Percentiles rank a stretch among this genome's conserved stretches.
phyloP scores from a whole-genome alignment of 2,329 filamentous ascomycete genomes.

The Macroventuria anomochaeta region DNA sequence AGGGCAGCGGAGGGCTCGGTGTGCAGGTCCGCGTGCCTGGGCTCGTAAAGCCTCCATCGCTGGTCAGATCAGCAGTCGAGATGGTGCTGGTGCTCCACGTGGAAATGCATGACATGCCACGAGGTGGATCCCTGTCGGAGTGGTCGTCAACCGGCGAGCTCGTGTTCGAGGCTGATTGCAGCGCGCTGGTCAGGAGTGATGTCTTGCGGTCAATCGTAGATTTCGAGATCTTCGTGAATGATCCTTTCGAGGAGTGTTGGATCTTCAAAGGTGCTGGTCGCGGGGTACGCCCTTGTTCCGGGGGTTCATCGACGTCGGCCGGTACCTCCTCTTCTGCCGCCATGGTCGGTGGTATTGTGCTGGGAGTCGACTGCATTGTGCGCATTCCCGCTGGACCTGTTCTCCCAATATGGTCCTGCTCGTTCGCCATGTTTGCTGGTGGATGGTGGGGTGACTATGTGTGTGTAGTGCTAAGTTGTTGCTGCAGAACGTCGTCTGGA shows the following conservation, averaged over 20 bases:
- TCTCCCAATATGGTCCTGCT: conserved; percentile 36
- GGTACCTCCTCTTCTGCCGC: conserved; percentile 66
- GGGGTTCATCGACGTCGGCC: conserved; percentile 86
- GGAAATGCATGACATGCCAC: conserved; percentile 63
- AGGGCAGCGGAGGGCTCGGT: conserved; percentile 82
- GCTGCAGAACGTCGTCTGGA: conserved; percentile 1
- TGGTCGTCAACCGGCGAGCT: conserved; percentile 53
- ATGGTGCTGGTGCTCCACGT: conserved; percentile 81
- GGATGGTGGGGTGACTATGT: conserved; percentile 3
- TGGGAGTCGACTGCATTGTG: conserved; percentile 42
- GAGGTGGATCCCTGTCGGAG: conserved; percentile 39
- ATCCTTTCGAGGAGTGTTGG: conserved; percentile 46
- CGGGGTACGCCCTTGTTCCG: conserved; percentile 68
- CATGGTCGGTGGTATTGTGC: conserved; percentile 34
- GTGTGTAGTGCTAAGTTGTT: neutral
- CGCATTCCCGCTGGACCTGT: conserved; percentile 21
- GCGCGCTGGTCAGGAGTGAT: conserved; percentile 86
- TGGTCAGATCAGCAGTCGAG: conserved; percentile 91
- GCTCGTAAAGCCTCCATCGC: conserved; percentile 88
- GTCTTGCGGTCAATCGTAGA: conserved; percentile 65
- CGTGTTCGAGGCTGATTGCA: conserved; percentile 60
- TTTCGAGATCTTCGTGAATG: conserved; percentile 56
- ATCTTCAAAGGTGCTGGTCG: conserved; percentile 50
- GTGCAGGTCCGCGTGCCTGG: conserved; percentile 81
- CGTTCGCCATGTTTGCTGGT: conserved; percentile 42